Evolutionary conservation across 1,284 basidiomycete genomes (phyloP).

Genomic region (Pterulicium gracile): DNA sequence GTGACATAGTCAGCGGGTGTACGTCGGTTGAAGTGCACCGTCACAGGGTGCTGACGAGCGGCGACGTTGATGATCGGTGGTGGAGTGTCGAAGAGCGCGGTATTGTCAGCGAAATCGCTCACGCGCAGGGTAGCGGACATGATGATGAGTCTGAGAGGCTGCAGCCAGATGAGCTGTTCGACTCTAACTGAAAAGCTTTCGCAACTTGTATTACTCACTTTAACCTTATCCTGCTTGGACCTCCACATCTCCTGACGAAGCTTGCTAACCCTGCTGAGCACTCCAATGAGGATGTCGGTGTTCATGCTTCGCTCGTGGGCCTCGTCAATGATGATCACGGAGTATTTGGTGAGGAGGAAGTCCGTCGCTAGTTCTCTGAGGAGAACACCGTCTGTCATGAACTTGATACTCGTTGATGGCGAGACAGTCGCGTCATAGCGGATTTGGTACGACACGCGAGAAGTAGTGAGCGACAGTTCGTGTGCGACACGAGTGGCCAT

Average conservation of each 20-base stretch:
- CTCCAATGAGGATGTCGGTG: constrained; percentile 95
- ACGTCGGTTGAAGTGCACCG: constrained; percentile 85
- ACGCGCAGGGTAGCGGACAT: constrained; percentile 98
- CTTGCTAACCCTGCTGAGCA: constrained; percentile 85
- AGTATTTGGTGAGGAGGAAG: constrained; percentile 85
- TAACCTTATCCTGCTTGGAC: constrained; percentile 49
- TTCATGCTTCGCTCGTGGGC: constrained; percentile 98
- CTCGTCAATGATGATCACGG: constrained; percentile 93
- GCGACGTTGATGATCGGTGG: constrained; percentile 89
- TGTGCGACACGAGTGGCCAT: constrained; percentile 88
- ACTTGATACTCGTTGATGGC: constrained; percentile 87
- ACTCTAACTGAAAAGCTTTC: no score
- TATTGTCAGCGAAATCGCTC: constrained; percentile 87
- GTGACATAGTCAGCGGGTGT: constrained; percentile 84
- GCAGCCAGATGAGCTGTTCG: constrained; percentile 1
- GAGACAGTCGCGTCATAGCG: constrained; percentile 94
- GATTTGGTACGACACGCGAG: constrained; percentile 90
- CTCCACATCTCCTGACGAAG: constrained; percentile 86
- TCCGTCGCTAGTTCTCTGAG: constrained; percentile 89
- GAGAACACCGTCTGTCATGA: constrained; percentile 99
- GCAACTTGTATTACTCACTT: no score
- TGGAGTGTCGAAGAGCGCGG: constrained; percentile 67
- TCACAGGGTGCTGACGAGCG: constrained; percentile 92
- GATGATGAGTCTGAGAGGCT: constrained; percentile 90
- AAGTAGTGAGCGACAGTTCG: constrained; percentile 76